Evolutionary conservation across 2,329 filamentous ascomycete genomes (phyloP), one percentile per base, ranked within the genome.

Genomic region (Aspergillus fumigatiaffinis): DNA sequence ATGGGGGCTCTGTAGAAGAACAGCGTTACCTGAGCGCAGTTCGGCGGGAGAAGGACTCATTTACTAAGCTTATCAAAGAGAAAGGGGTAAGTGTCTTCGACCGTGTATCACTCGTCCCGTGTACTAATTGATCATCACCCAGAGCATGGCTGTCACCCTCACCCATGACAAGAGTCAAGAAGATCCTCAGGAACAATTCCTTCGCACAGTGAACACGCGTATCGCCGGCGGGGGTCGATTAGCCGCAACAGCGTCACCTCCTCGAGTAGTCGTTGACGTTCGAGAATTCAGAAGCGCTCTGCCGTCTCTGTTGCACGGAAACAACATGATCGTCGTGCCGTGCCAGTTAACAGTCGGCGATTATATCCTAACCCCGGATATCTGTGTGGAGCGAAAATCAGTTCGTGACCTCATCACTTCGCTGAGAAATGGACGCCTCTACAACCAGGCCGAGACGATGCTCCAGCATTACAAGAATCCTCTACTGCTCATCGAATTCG

Each of bases 291-390:
- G 94, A 62, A 97, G 92, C 32, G 92, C 90, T 1, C 82, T 99
- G 0, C 93, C 94, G 0, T 96, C 92, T 1, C 83, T 99, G 3
- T 82, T 97, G 2, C 93, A 99, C 72, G 94, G 90, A 1, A 88
- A 91, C 52, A 90, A 86, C 66, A 93, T 97, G 79, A 80, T 92
- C 35, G 87, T 97, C 47, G 88, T 97, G 0, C 94, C 94, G 1
- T 97, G 93, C 75, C 95, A 96, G 85, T 80, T 99, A 58, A 99
- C 93, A 0, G 93, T 99, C 0, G 94, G 91, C 62, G 94, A 99
- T 77, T 99, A 99, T 74, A 88, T 99, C 60, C 82, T 99, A 46
- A 94, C 91, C 1, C 93, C 93, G 1, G 84, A 87, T 63, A 94
- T 97, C 63, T 96, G 92, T 75, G 84, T 99, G 32, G 94, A 99